Percentiles rank a stretch among this genome's conserved stretches.
Evolutionary conservation across 768 basidiomycete genomes (phyloP).

Genomic region (Agrocybe praecox): DNA sequence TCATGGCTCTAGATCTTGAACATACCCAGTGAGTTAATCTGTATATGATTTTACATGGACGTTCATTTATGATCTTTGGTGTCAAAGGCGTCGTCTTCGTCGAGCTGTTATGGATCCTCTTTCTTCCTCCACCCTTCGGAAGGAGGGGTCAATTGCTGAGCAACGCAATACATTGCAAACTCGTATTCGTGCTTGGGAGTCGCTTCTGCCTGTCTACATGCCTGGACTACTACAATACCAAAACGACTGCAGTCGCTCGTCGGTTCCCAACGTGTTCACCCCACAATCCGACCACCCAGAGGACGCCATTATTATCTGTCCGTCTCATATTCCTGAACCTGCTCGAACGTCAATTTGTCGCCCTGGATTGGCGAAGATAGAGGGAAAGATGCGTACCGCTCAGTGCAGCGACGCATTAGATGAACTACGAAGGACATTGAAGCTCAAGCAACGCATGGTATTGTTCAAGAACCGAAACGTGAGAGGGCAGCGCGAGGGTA

Average conservation of each 20-base stretch:
- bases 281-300: not conserved
- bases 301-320: conserved; percentile 4
- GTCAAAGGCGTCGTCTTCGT: not conserved
- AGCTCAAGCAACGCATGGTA: conserved; percentile 10
- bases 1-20: conserved; percentile 1
- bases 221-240: too few relatives aligned
- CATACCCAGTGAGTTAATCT: conserved; percentile 1
- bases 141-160: conserved; percentile 9
- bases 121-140: too few relatives aligned
- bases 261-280: too few relatives aligned
- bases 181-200: too few relatives aligned
- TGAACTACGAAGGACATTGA: conserved; percentile 1
- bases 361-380: not conserved
- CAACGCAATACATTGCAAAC: too few relatives aligned
- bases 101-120: too few relatives aligned
- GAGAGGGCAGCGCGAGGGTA: conserved; percentile 2
- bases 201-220: too few relatives aligned
- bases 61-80: conserved; percentile 6
- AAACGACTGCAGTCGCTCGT: not conserved
- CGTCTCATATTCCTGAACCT: not conserved
- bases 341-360: not conserved
- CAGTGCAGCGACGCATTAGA: conserved; percentile 12
- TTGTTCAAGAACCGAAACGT: conserved; percentile 6
- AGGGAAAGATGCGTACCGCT: conserved; percentile 4
- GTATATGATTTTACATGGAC: not conserved